Percentiles rank a stretch among this genome's conserved stretches.
phyloP scores from a whole-genome alignment of 768 basidiomycete species.

The Auricularia sp. region DNA sequence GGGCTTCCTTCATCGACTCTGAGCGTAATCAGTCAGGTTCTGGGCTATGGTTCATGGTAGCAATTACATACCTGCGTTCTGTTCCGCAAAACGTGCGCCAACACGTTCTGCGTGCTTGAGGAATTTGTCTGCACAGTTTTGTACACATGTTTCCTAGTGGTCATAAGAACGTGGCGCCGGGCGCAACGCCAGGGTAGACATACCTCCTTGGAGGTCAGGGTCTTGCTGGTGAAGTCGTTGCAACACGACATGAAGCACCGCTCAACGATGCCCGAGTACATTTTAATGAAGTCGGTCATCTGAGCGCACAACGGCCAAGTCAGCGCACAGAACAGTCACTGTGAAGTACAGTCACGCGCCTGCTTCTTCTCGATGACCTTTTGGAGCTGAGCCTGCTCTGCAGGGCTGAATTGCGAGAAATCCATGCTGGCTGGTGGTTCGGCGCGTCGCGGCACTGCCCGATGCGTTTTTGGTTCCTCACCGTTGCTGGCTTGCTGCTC shows the following conservation, averaged over 20 bases:
- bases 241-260: slow-evolving; percentile 92
- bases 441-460: not conserved
- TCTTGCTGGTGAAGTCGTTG: slow-evolving; percentile 95
- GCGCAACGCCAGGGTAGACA: slow-evolving; percentile 4
- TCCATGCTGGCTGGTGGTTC: slow-evolving; percentile 49
- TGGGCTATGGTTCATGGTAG: not conserved
- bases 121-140: slow-evolving; percentile 96
- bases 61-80: slow-evolving; percentile 68
- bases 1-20: slow-evolving; percentile 35
- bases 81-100: slow-evolving; percentile 83
- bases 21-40: slow-evolving; percentile 2
- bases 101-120: slow-evolving; percentile 92
- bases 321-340: slow-evolving; percentile 3
- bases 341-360: slow-evolving; percentile 33
- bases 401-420: slow-evolving; percentile 77
- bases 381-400: slow-evolving; percentile 95
- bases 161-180: not conserved
- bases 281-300: slow-evolving; percentile 98
- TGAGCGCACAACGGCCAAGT: slow-evolving; percentile 21
- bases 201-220: slow-evolving; percentile 89
- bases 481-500: not conserved
- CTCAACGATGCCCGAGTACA: slow-evolving; percentile 92
- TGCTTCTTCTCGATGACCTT: slow-evolving; percentile 95
- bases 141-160: slow-evolving; percentile 75
- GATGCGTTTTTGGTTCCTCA: not conserved